phyloP scores from a whole-genome alignment of 1,284 basidiomycete species.

The Ceratobasidium sp. region DNA sequence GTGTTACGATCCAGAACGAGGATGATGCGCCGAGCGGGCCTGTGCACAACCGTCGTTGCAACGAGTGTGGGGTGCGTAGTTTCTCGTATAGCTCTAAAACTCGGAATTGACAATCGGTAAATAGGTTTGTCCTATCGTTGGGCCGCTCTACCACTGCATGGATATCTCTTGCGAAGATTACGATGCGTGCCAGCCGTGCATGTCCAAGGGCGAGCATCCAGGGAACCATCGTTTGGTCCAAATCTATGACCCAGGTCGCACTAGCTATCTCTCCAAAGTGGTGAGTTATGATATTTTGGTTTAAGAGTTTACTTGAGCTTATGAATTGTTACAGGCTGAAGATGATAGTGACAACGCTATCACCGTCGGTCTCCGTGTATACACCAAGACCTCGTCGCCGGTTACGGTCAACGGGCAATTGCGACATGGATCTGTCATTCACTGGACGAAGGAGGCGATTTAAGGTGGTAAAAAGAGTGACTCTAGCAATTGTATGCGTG shows the following conservation, averaged over 20 bases:
- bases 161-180: constrained; percentile 47
- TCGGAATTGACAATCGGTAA: neutral
- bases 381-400: constrained; percentile 43
- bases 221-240: constrained; percentile 41
- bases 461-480: neutral
- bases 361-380: constrained; percentile 49
- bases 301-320: neutral
- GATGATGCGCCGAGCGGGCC: constrained; percentile 5
- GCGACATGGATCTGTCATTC: constrained; percentile 47
- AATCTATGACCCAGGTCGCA: constrained; percentile 46
- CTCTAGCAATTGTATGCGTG: neutral
- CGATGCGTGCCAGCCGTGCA: constrained; percentile 48
- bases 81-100: neutral
- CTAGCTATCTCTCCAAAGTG: constrained; percentile 11
- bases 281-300: neutral
- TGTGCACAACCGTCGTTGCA: constrained; percentile 39
- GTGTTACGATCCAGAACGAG: neutral
- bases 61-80: constrained; percentile 46
- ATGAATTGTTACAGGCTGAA: constrained; percentile 23
- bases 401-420: constrained; percentile 47
- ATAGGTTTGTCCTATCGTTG: constrained; percentile 44
- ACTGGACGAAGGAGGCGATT: constrained; percentile 44
- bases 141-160: constrained; percentile 49
- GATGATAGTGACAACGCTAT: constrained; percentile 46
- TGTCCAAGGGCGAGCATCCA: constrained; percentile 41